Conservation (phyloP, 2,329 filamentous ascomycete genomes). For the Zymoseptoria crescenta region DNA sequence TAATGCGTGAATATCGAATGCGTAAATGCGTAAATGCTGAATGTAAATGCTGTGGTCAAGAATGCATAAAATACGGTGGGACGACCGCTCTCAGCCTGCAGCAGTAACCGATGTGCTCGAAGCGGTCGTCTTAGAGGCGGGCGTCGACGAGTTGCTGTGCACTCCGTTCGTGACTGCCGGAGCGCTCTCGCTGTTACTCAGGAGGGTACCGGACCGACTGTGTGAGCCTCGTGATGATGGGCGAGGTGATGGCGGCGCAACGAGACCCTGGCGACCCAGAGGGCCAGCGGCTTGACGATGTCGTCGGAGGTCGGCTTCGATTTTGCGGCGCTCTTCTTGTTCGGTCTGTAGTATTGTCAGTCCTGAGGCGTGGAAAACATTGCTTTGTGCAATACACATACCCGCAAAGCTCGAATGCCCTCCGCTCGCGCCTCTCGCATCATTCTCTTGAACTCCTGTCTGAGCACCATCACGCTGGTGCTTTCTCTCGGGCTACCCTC, state of each 20-base stretch:
- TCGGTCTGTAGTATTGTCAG: conserved; percentile 47
- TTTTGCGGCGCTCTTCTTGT: conserved; percentile 60
- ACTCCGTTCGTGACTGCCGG: not conserved
- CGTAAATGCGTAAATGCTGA: not conserved
- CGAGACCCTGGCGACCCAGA: conserved; percentile 10
- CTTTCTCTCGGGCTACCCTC: conserved; percentile 38
- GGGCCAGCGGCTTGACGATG: conserved; percentile 37
- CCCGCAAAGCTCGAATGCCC: conserved; percentile 56
- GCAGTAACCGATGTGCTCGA: not conserved
- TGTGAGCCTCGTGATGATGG: not conserved
- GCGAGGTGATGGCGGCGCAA: not conserved
- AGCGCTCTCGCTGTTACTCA: not conserved
- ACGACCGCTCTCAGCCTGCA: not conserved
- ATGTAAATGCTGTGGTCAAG: not conserved
- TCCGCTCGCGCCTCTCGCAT: conserved; percentile 65
- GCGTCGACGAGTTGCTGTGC: not conserved
- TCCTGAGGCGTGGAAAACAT: conserved; percentile 1
- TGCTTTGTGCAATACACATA: conserved; percentile 35
- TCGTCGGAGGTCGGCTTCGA: conserved; percentile 56
- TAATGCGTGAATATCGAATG: not conserved
- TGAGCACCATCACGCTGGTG: conserved; percentile 61
- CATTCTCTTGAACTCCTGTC: conserved; percentile 74
- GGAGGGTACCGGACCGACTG: not conserved
- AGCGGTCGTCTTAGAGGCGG: not conserved
- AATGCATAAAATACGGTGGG: not conserved